Evolutionary conservation across 495 filamentous ascomycete genomes (phyloP).

Genomic region (Lasiosphaeria hispida): DNA sequence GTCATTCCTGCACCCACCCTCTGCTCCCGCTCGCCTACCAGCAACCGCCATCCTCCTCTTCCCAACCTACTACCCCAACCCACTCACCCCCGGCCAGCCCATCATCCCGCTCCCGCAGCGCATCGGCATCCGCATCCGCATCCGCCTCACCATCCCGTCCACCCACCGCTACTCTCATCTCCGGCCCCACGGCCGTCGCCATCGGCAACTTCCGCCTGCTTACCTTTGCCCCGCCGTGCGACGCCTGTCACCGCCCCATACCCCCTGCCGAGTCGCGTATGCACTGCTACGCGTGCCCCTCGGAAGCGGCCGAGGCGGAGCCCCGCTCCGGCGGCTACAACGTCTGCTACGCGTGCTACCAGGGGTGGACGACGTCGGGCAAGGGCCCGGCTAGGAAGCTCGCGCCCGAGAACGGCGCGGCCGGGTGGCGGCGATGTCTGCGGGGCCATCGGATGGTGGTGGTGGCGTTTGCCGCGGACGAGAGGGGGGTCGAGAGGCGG

Average conservation of each 20-base stretch:
- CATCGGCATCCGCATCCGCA: no score
- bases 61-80: no score
- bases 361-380: conserved; percentile 54
- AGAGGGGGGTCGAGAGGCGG: conserved; percentile 50
- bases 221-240: conserved; percentile 67
- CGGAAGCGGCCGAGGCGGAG: conserved; percentile 16
- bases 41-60: conserved; percentile 7
- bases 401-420: conserved; percentile 67
- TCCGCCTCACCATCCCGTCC: no score
- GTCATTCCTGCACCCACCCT: conserved; percentile 71
- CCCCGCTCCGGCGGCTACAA: conserved; percentile 62
- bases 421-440: conserved; percentile 77
- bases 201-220: conserved; percentile 50
- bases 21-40: conserved; percentile 62
- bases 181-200: conserved; percentile 34
- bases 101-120: conserved; percentile 14
- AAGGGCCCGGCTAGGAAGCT: conserved; percentile 41
- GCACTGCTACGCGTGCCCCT: conserved; percentile 60
- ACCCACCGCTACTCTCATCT: conserved; percentile 26
- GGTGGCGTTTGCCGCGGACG: conserved; percentile 67
- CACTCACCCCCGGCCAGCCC: background rate
- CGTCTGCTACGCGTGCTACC: conserved; percentile 75
- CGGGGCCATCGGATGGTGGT: conserved; percentile 78
- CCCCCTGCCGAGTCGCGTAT: conserved; percentile 64
- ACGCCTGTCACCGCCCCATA: conserved; percentile 70